A percentile compares a stretch with the other conserved stretches of the same genome.
phyloP scores from a whole-genome alignment of 176 grass and related monocot genomes.

The Alloteropsis semialata region DNA sequence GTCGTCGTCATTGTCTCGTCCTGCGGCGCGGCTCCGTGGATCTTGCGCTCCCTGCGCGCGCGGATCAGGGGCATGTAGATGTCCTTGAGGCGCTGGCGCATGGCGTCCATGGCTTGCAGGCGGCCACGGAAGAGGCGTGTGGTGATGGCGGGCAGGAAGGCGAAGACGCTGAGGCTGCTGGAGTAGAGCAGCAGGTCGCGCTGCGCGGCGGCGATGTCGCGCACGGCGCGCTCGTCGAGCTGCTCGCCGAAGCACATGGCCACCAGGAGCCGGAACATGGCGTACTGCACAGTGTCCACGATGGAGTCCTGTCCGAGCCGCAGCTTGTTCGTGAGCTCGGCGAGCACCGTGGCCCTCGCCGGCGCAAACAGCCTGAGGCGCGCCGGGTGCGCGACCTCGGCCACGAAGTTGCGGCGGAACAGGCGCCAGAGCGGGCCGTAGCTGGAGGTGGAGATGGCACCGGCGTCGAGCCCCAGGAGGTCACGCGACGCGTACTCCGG shows the following conservation, averaged over 20 bases:
- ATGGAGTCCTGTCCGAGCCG: background rate
- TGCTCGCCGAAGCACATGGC: constrained; percentile 41
- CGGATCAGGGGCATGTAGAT: constrained; percentile 29
- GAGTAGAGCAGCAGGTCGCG: constrained; percentile 12
- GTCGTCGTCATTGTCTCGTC: background rate
- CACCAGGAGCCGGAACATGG: constrained; percentile 26
- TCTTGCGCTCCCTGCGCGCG: constrained; percentile 20
- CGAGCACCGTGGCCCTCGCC: constrained; percentile 5
- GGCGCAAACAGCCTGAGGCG: constrained; percentile 7
- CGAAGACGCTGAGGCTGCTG: constrained; percentile 4
- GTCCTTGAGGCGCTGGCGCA: constrained; percentile 15
- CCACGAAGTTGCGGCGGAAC: constrained; percentile 33
- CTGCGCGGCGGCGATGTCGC: constrained; percentile 18
- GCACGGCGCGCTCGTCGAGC: constrained; percentile 19
- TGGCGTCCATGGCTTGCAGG: background rate
- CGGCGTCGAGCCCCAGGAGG: background rate
- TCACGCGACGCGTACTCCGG: background rate
- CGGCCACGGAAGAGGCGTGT: constrained; percentile 23
- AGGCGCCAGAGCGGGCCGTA: constrained; percentile 41
- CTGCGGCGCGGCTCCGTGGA: background rate
- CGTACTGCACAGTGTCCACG: constrained; percentile 3
- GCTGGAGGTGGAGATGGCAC: background rate
- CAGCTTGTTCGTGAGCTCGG: constrained; percentile 12
- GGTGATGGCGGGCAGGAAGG: constrained; percentile 3
- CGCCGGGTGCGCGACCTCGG: constrained; percentile 22